Evolutionary conservation across 371 early-diverging fungal species (phyloP).

Genomic region (Nematocida sp.): DNA sequence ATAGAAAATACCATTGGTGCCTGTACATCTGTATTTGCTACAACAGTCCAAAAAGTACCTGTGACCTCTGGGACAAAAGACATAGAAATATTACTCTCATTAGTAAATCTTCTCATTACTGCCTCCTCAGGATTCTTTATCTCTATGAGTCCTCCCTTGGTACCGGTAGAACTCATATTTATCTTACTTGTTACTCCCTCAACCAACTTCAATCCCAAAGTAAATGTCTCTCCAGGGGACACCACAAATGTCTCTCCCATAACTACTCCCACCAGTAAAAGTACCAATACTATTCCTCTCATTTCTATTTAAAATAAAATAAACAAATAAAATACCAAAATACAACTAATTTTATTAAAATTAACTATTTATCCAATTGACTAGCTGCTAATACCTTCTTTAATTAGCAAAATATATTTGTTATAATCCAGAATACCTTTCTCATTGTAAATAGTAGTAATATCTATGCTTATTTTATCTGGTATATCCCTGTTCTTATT

Average conservation of each 20-base stretch:
- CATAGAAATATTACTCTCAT: constrained; percentile 5
- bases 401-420: neutral
- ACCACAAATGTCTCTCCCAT: neutral
- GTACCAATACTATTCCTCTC: neutral
- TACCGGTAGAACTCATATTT: neutral
- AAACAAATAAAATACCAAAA: neutral
- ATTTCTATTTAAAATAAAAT: neutral
- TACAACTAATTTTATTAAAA: neutral
- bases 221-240: neutral
- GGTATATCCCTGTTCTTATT: constrained; percentile 31
- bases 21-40: neutral
- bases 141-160: neutral
- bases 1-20: neutral
- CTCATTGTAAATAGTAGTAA: neutral
- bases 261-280: neutral
- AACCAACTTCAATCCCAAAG: neutral
- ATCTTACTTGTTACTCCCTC: constrained; percentile 4
- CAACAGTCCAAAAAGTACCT: neutral
- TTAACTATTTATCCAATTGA: neutral
- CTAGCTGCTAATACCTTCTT: neutral
- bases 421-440: neutral
- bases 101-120: neutral
- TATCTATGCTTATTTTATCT: neutral
- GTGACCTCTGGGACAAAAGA: constrained; percentile 12
- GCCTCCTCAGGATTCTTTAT: constrained; percentile 20